Evolutionary conservation across 768 basidiomycete species (phyloP).

Genomic region (Galerina marginata): DNA sequence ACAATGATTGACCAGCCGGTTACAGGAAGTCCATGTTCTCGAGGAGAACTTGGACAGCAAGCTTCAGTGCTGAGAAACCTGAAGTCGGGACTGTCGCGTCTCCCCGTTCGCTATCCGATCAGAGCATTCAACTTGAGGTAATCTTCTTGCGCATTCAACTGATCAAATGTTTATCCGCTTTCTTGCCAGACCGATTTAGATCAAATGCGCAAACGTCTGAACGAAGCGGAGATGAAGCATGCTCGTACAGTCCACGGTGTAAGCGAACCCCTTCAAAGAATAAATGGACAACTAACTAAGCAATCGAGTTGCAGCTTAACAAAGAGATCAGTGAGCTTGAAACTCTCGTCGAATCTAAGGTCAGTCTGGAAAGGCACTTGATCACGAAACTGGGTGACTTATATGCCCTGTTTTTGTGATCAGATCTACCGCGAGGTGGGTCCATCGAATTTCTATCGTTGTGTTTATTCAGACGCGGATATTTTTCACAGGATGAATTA

Average conservation of each 20-base stretch:
- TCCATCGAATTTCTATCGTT: background rate
- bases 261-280: constrained; percentile 28
- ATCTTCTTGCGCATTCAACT: constrained; percentile 13
- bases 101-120: constrained; percentile 44
- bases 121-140: constrained; percentile 60
- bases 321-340: constrained; percentile 94
- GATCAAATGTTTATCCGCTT: background rate
- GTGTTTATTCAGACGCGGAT: background rate
- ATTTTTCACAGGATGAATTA: constrained; percentile 70
- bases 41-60: constrained; percentile 70
- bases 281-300: background rate
- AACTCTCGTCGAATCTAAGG: constrained; percentile 92
- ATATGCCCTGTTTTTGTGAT: too few relatives aligned
- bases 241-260: constrained; percentile 74
- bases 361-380: constrained; percentile 30
- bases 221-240: constrained; percentile 77
- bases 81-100: background rate
- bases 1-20: constrained; percentile 11
- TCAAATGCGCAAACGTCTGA: constrained; percentile 69
- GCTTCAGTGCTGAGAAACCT: background rate
- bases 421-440: constrained; percentile 86
- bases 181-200: constrained; percentile 61
- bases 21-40: constrained; percentile 74
- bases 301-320: constrained; percentile 62
- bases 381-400: background rate